phyloP scores from a whole-genome alignment of 1,284 basidiomycete genomes.

The Puccinia novopanici region DNA sequence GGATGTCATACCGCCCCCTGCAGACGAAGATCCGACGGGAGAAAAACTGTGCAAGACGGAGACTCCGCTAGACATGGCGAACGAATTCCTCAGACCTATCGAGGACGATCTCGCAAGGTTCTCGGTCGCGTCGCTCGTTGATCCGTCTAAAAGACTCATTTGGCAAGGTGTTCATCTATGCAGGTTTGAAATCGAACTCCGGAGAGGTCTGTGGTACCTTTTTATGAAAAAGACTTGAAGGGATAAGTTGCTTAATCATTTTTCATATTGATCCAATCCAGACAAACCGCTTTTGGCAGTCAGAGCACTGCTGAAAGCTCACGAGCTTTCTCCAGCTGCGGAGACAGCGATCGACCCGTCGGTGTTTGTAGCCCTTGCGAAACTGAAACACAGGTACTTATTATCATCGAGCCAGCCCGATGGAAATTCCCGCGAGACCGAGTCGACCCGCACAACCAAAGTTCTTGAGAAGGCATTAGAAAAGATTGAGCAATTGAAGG shows the following conservation, averaged over 20 bases:
- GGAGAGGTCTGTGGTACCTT: conserved; percentile 26
- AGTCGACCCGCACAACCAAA: neutral
- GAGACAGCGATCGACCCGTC: conserved; percentile 4
- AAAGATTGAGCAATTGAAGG: conserved; percentile 7
- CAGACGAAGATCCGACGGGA: conserved; percentile 81
- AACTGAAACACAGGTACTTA: conserved; percentile 33
- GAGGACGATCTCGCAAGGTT: conserved; percentile 55
- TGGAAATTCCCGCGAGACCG: neutral
- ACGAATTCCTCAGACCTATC: conserved; percentile 73
- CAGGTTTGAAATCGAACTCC: conserved; percentile 47
- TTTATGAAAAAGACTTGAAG: neutral
- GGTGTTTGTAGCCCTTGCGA: conserved; percentile 24
- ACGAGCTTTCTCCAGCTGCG: conserved; percentile 4
- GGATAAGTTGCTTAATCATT: neutral
- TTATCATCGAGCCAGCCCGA: neutral
- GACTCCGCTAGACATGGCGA: conserved; percentile 76
- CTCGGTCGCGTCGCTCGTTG: neutral
- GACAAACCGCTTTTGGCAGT: conserved; percentile 42
- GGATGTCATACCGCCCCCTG: conserved; percentile 31
- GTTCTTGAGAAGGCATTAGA: conserved; percentile 24
- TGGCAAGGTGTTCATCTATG: conserved; percentile 26
- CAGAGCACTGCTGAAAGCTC: conserved; percentile 37
- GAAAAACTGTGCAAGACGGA: conserved; percentile 68
- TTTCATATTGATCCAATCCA: neutral
- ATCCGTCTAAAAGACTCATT: conserved; percentile 12